A percentile compares a stretch with the other conserved stretches of the same genome.
These are phyloP conservation scores for Camptophora hylomeconis DNA, from an alignment of 2,329 filamentous ascomycete genomes.

Conservation along the genomic window DNA sequence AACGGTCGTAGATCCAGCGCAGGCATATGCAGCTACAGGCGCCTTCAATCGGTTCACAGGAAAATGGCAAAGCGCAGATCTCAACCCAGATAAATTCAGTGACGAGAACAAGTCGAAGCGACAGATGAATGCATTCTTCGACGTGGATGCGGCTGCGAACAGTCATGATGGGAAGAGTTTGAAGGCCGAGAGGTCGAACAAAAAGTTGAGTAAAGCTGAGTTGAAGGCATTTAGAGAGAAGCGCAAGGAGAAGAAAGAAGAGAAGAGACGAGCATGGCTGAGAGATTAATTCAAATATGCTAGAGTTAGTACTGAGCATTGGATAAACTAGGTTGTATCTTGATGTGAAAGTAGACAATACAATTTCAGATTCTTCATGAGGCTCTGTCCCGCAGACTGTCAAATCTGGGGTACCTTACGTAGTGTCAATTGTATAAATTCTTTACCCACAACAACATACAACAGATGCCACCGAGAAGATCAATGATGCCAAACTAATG, in stretches of 20 bases:
- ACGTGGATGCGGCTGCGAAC: constrained; percentile 88
- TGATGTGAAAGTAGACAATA: not conserved
- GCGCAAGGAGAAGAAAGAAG: constrained; percentile 76
- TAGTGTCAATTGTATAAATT: not conserved
- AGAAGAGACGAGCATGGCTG: constrained; percentile 86
- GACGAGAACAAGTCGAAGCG: constrained; percentile 77
- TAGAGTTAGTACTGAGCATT: not conserved
- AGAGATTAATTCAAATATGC: constrained; percentile 43
- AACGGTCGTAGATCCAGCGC: constrained; percentile 26
- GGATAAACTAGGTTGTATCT: not conserved
- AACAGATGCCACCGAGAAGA: not conserved
- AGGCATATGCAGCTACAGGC: constrained; percentile 53
- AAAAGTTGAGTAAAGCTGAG: constrained; percentile 74
- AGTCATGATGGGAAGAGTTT: constrained; percentile 79
- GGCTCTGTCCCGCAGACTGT: not conserved
- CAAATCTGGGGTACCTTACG: not conserved
- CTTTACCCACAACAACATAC: not conserved
- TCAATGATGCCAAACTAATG: constrained; percentile 13
- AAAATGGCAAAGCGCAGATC: constrained; percentile 56
- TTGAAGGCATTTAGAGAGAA: constrained; percentile 87
- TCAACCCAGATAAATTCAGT: constrained; percentile 62
- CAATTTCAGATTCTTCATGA: not conserved
- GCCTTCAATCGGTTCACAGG: constrained; percentile 90
- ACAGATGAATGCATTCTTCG: constrained; percentile 91
- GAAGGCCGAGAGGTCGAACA: constrained; percentile 76